A percentile compares a stretch with the other conserved stretches of the same genome.
Conservation (phyloP, 495 filamentous ascomycete species). For the Penicillium egyptiacum region DNA sequence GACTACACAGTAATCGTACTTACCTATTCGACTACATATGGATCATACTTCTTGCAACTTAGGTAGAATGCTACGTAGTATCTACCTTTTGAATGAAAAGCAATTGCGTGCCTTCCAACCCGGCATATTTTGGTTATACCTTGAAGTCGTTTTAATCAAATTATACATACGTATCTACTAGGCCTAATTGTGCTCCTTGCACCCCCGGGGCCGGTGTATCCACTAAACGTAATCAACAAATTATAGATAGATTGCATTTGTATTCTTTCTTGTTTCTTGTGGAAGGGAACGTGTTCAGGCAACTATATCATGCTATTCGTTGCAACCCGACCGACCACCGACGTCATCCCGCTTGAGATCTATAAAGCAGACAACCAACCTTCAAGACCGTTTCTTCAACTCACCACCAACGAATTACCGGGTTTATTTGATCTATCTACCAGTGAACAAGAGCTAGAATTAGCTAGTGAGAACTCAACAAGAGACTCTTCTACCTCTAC, state of each 20-base stretch:
- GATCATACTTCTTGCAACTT: not conserved
- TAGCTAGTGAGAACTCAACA: not conserved
- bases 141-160: too few relatives aligned
- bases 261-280: not conserved
- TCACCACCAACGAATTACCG: not conserved
- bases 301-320: constrained; percentile 4
- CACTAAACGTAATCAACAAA: not conserved
- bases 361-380: constrained; percentile 13
- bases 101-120: not conserved
- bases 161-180: too few relatives aligned
- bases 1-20: too few relatives aligned
- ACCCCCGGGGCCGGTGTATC: not conserved
- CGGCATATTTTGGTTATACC: too few relatives aligned
- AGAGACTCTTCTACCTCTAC: not conserved
- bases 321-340: constrained; percentile 16
- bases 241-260: not conserved
- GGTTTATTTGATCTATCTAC: not conserved
- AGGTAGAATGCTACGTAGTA: not conserved
- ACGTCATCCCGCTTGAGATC: constrained; percentile 25
- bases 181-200: not conserved
- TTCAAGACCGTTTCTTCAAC: constrained; percentile 1
- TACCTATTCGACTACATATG: not conserved
- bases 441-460: not conserved
- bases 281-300: not conserved
- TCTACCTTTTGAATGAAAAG: not conserved